Evolutionary conservation across 2,329 filamentous ascomycete species (phyloP).

Genomic region (Pyrenophora seminiperda): DNA sequence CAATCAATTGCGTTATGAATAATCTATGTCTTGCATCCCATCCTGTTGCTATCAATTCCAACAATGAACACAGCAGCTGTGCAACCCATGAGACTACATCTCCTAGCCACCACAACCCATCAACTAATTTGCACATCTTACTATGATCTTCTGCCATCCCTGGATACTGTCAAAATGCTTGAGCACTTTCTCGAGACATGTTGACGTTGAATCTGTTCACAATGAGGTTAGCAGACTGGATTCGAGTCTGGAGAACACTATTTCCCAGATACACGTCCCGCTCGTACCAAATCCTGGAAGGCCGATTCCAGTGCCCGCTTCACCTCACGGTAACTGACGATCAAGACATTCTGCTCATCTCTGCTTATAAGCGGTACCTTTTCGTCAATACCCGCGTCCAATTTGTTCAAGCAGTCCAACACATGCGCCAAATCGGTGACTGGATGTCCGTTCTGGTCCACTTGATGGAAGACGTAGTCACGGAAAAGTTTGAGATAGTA

Average conservation of each 20-base stretch:
- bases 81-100: slow-evolving; percentile 4
- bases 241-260: slow-evolving; percentile 26
- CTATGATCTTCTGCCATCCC: background rate
- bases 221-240: slow-evolving; percentile 14
- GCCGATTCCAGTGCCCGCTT: slow-evolving; percentile 68
- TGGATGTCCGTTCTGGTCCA: slow-evolving; percentile 81
- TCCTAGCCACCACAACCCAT: background rate
- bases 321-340: slow-evolving; percentile 89
- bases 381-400: slow-evolving; percentile 89
- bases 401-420: slow-evolving; percentile 82
- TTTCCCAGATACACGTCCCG: slow-evolving; percentile 38
- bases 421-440: slow-evolving; percentile 89
- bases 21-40: slow-evolving; percentile 3
- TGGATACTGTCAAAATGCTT: no score
- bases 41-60: background rate
- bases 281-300: slow-evolving; percentile 60
- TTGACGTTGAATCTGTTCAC: background rate
- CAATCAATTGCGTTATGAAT: slow-evolving; percentile 11
- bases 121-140: background rate
- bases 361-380: slow-evolving; percentile 83
- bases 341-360: slow-evolving; percentile 86
- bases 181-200: background rate
- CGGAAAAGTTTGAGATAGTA: slow-evolving; percentile 94
- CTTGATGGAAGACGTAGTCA: slow-evolving; percentile 96
- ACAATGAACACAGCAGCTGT: slow-evolving; percentile 6